A percentile compares a stretch with the other conserved stretches of the same genome.
These are phyloP conservation scores for Silene noctiflora DNA, from an alignment of 179 eudicot species.

Conservation along the genomic window DNA sequence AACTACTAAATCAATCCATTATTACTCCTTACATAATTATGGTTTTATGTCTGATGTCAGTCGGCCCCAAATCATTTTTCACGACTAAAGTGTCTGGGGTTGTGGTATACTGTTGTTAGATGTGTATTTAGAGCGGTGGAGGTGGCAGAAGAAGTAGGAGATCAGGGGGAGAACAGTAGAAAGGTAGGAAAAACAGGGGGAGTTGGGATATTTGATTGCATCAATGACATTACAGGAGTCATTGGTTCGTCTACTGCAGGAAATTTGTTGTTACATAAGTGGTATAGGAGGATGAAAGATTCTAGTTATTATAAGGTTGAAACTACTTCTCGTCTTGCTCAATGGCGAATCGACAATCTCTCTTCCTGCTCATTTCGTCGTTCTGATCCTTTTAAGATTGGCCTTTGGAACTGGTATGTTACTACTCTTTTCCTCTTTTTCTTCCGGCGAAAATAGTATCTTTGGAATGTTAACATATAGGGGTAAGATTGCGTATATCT, in stretches of 20 bases:
- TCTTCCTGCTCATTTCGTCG: slow-evolving; percentile 73
- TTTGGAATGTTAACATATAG: too few species aligned
- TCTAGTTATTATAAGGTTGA: slow-evolving; percentile 63
- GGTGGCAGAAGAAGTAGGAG: slow-evolving; percentile 58
- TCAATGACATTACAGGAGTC: slow-evolving; percentile 69
- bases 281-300: slow-evolving; percentile 59
- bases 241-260: slow-evolving; percentile 36
- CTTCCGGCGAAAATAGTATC: too few species aligned
- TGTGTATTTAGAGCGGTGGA: slow-evolving; percentile 20
- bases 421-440: not conserved
- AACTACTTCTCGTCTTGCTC: slow-evolving; percentile 83
- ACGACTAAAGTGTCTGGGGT: not conserved
- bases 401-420: slow-evolving; percentile 77
- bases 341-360: slow-evolving; percentile 81
- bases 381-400: slow-evolving; percentile 85
- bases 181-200: slow-evolving; percentile 77
- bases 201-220: slow-evolving; percentile 59
- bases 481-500: too few species aligned
- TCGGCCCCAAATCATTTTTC: not conserved
- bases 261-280: not conserved
- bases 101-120: not conserved
- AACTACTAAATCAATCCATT: too few species aligned
- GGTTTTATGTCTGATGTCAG: not conserved
- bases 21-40: too few species aligned
- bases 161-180: slow-evolving; percentile 5